Evolutionary conservation across 2,329 filamentous ascomycete genomes (phyloP), one percentile per base, ranked within the genome.

Genomic region (Cryphonectria naterciae): DNA sequence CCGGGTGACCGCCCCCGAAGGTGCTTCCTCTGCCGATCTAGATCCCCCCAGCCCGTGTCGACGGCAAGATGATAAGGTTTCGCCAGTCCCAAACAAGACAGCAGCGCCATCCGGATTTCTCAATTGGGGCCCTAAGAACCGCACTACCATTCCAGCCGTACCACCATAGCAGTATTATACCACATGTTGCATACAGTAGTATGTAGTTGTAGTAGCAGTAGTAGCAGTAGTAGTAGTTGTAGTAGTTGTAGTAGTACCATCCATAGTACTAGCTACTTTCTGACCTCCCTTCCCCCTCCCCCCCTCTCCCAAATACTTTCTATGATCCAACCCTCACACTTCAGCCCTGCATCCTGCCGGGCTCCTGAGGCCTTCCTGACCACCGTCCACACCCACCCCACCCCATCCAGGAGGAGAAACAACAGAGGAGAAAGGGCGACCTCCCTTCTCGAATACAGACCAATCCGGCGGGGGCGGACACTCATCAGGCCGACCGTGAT

Each of bases 71-170:
- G 32, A 37, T 61, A n/a, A 61, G 58, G 58, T 61, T 61, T 61
- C 58, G 58, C 58, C 58, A 61, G 58, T 61, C 58, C 58, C 58
- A 39, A 61, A 61, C 58, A 39, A n/a, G 58, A 61, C 58, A 61
- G 32, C 32, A 22, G 58, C 58, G 35, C 35, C 58, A 32, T 61
- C 32, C 19, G 35, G 35, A 39, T n/a, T 37, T 32, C 58, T 61
- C 58, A 35, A 61, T 61, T 35, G 5, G 58, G 58, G 32, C 4
- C 58, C 32, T 7, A 61, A 7, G 22, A 58, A 17, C 49, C 25
- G 54, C 54, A 58, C 54, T 58, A 56, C 52, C 28, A n/a, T 22
- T 61, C 4, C 25, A 25, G 56, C 28, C 49, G 8, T 54, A 25
- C 49, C 6, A 54, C 8, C 43, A 49, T 49, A 7, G 19, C 2